phyloP scores from a whole-genome alignment of 768 basidiomycete genomes.

The Lentinula boryana region DNA sequence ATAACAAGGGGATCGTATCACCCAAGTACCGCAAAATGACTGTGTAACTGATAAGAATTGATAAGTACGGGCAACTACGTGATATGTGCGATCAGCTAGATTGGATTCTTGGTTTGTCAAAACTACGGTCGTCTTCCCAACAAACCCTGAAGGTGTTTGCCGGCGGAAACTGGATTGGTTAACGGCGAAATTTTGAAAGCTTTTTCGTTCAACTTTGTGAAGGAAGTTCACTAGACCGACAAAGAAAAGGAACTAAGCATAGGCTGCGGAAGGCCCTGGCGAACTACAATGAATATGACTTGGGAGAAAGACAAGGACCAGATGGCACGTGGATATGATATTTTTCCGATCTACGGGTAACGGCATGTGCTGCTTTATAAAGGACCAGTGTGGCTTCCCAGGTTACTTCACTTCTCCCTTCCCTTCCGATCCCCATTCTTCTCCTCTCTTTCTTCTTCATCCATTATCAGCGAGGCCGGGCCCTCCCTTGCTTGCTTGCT shows the following conservation, averaged over 20 bases:
- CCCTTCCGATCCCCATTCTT: slow-evolving; percentile 1
- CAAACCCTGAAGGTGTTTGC: neutral
- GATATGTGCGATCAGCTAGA: too few relatives aligned
- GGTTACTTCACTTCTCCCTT: neutral
- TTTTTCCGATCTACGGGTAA: neutral
- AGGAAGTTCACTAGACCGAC: neutral
- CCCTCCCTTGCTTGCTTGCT: slow-evolving; percentile 23
- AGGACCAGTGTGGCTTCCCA: neutral
- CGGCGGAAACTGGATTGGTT: too few relatives aligned
- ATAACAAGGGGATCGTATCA: too few relatives aligned
- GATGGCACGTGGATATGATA: neutral
- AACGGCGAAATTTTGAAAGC: too few relatives aligned
- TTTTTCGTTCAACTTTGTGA: too few relatives aligned
- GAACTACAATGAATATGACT: too few relatives aligned
- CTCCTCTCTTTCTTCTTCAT: slow-evolving; percentile 14
- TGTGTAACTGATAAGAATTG: too few relatives aligned
- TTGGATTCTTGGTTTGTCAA: too few relatives aligned
- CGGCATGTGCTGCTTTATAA: neutral
- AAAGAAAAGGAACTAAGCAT: too few relatives aligned
- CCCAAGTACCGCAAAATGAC: too few relatives aligned
- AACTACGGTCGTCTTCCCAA: neutral
- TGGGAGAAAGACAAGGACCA: neutral
- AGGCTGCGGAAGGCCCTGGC: neutral
- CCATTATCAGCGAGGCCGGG: slow-evolving; percentile 26
- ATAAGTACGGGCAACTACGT: too few relatives aligned